Percentiles rank a stretch among this genome's conserved stretches.
phyloP scores from a whole-genome alignment of 108 stramenopile genomes.

The Discostella stelligeroides region DNA sequence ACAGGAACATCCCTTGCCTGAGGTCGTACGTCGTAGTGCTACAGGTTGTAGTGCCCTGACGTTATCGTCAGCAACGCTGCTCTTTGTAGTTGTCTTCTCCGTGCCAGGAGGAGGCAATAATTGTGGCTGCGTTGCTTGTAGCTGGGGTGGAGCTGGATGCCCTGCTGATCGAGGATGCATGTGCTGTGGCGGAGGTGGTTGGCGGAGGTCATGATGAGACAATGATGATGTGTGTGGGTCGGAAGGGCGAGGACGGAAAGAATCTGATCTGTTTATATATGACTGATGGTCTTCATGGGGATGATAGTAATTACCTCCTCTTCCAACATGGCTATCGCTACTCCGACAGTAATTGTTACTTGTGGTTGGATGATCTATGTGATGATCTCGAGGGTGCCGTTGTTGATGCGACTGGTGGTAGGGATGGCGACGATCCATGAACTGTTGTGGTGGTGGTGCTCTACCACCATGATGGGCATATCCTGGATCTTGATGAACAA shows the following conservation, averaged over 20 bases:
- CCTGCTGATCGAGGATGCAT: not conserved
- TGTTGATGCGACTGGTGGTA: constrained; percentile 1
- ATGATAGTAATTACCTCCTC: constrained; percentile 8
- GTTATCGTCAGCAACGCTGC: not conserved
- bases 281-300: not conserved
- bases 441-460: constrained; percentile 1
- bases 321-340: not conserved
- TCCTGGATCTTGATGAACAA: not conserved
- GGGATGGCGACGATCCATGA: constrained; percentile 7
- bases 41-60: not conserved
- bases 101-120: not conserved
- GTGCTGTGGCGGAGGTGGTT: not conserved
- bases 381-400: constrained; percentile 4
- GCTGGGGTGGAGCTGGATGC: not conserved
- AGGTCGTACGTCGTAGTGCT: constrained; percentile 4
- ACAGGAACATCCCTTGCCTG: constrained; percentile 42
- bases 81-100: not conserved
- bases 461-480: constrained; percentile 1
- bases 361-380: not conserved
- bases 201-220: not conserved
- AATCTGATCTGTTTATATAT: not conserved
- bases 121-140: not conserved
- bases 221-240: constrained; percentile 1
- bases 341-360: not conserved
- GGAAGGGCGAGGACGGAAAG: not conserved